phyloP scores from a whole-genome alignment of 139 green algal species.

The Desmodesmus armatus region DNA sequence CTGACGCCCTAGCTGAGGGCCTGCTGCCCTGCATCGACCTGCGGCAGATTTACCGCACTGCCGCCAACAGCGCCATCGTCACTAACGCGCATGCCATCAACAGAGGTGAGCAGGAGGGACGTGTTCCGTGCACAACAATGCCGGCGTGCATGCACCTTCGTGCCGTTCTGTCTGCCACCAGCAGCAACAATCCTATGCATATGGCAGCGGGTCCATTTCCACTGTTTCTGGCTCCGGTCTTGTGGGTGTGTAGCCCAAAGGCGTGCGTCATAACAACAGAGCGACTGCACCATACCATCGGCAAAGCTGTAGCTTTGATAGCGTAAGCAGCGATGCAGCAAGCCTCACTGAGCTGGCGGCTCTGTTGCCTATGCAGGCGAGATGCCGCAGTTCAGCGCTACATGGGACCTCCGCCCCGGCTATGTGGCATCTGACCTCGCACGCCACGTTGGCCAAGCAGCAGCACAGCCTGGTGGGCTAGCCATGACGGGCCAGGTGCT shows the following conservation, averaged over 20 bases:
- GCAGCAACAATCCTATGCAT: not conserved
- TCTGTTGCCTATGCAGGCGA: not conserved
- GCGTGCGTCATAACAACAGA: too few relatives aligned
- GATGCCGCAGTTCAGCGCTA: not conserved
- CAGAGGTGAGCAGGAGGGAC: constrained; percentile 19
- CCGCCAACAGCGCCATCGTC: constrained; percentile 70
- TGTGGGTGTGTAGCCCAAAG: not conserved
- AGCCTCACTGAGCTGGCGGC: too few relatives aligned
- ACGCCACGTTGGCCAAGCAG: too few relatives aligned
- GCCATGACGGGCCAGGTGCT: constrained; percentile 20
- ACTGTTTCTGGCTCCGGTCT: not conserved
- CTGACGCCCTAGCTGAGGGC: constrained; percentile 57
- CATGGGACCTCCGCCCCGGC: not conserved
- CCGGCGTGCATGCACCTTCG: not conserved
- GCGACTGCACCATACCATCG: not conserved
- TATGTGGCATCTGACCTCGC: not conserved
- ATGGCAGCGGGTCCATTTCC: not conserved
- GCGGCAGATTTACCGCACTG: constrained; percentile 78
- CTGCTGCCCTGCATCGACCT: constrained; percentile 74
- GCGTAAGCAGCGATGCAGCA: too few relatives aligned
- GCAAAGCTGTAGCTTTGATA: too few relatives aligned
- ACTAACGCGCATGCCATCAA: constrained; percentile 70
- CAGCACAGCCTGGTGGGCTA: not conserved
- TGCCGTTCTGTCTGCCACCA: not conserved
- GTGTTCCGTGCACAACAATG: too few relatives aligned